Base-by-base conservation (phyloP, 192 early-diverging fungal species). In the Coemansia nantahalensis region DNA sequence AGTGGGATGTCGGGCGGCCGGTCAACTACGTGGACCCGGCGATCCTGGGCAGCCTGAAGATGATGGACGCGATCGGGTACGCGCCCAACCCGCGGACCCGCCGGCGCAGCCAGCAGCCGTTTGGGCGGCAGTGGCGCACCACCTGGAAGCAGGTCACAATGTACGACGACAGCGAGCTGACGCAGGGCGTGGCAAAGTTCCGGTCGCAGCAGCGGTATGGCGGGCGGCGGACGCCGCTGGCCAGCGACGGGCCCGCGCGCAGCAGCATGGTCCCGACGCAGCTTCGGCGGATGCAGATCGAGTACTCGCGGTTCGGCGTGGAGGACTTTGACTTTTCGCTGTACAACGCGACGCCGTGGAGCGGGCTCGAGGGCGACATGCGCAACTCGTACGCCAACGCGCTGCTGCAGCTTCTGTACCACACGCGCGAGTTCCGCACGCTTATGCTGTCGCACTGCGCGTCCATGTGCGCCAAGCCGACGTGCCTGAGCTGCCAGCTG, bases 291-390 rank as follows among this genome's bases (percentile, higher is more conserved):
- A 66, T 77, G 66, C 65, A 58, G 9, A 77, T 77, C 41, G 57
- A 54, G 51, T 77, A 77, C 48, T 89, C 86, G 64, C 81, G 86
- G 50, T 98, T 98, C 62, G 96, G 96, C 13, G 86, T 98, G 8
- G 94, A 98, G 49, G 96, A 98, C 77, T 98, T 97, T 79, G 96
- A 99, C 63, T 99, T 99, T 82, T 94, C 86, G 70, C 93, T 89
- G 54, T 99, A 94, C 70, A 99, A 99, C 77, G 66, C 84, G 48
- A 95, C 93, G 8, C 59, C 54, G 18, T 90, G 81, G 52, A 90
- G 88, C 51, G 96, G 96, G 5, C 72, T 99, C 23, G 96, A 99
- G 54, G 94, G 92, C 8, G 81, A 95, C 61, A 89, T 97, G 41
- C 48, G 70, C 43, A 95, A 99, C 51, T 84, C 88, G 0, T 96